Base-by-base conservation (phyloP, 805 yeast species). In the Pichia thaimueangensis region DNA sequence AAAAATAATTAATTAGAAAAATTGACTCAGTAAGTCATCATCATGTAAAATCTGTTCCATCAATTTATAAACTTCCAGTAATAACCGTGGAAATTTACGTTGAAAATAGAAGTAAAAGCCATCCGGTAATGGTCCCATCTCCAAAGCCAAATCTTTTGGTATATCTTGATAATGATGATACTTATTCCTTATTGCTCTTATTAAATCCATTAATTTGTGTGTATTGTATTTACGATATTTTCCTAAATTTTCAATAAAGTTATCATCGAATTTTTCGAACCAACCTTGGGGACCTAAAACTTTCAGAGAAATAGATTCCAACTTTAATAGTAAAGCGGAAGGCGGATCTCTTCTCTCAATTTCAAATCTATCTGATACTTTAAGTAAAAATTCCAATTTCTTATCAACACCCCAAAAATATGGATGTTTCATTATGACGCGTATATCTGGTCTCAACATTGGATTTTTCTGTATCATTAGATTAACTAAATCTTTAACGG, bases 101-200 rank as follows among this genome's bases (percentile, higher is more conserved):
- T 78, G 76, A 62, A 87, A 93, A 59, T 85, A 93, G 34, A 67
- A 62, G 60, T 86, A 84, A 58, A 86, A 93, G 0, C 95, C 96
- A 38, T 78, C 77, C 0, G 97, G 96, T 22, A 87, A 63, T 0
- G 91, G 82, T 16, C 86, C 82, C 76, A 93, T 82, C 38, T 75
- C 70, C 13, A 57, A 58, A 40, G 76, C 78, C 45, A 93, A 69
- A 12, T 68, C 74, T 9, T 64, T 70, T 1, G 96, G 96, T 57
- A 89, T 65, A 59, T 93, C 98, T 63, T 87, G 87, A 60, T 74
- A 91, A 60, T 93, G 99, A 60, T 93, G 97, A 56, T 86, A 82
- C 61, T 93, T 93, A 65, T 93, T 93, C 54, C 99, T 72, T 52
- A 93, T 62, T 0, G 96, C 96, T 45, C 99, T 69, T 45, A 93